phyloP scores from a whole-genome alignment of 345 rosid genomes.

The Euphorbia lathyris region DNA sequence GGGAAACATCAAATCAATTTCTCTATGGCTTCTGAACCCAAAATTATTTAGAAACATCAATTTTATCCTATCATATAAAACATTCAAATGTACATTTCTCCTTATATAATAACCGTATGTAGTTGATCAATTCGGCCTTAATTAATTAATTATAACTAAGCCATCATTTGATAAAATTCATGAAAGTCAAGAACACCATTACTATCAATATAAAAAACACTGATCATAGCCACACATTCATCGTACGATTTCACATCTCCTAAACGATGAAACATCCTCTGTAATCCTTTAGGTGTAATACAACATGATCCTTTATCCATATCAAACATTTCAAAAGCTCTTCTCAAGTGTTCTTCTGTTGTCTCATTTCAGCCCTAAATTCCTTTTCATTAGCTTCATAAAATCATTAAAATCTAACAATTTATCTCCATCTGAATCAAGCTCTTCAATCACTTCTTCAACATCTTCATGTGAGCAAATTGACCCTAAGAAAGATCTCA shows the following conservation, averaged over 20 bases:
- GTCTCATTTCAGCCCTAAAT: slow-evolving; percentile 21
- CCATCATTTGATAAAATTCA: slow-evolving; percentile 86
- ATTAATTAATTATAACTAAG: too few relatives aligned
- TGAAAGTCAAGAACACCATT: slow-evolving; percentile 83
- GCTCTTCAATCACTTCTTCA: slow-evolving; percentile 47
- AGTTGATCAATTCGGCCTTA: too few relatives aligned
- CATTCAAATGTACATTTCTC: too few relatives aligned
- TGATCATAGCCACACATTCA: slow-evolving; percentile 80
- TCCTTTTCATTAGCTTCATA: slow-evolving; percentile 48
- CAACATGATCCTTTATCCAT: slow-evolving; percentile 68
- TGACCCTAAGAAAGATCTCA: slow-evolving; percentile 60
- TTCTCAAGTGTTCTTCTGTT: slow-evolving; percentile 32
- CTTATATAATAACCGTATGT: too few relatives aligned
- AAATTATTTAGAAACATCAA: too few relatives aligned
- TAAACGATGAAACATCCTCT: slow-evolving; percentile 59
- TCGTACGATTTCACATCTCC: slow-evolving; percentile 64
- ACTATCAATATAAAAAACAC: slow-evolving; percentile 68
- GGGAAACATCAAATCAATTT: too few relatives aligned
- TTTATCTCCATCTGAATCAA: slow-evolving; percentile 64
- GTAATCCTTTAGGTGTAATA: slow-evolving; percentile 76
- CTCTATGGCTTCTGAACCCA: too few relatives aligned
- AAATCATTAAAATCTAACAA: slow-evolving; percentile 69
- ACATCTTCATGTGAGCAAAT: slow-evolving; percentile 63
- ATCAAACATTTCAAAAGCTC: slow-evolving; percentile 88
- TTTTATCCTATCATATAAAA: too few relatives aligned